Evolutionary conservation across 1,284 basidiomycete species (phyloP), one percentile per base, ranked within the genome.

Genomic region (Moniliophthora roreri): DNA sequence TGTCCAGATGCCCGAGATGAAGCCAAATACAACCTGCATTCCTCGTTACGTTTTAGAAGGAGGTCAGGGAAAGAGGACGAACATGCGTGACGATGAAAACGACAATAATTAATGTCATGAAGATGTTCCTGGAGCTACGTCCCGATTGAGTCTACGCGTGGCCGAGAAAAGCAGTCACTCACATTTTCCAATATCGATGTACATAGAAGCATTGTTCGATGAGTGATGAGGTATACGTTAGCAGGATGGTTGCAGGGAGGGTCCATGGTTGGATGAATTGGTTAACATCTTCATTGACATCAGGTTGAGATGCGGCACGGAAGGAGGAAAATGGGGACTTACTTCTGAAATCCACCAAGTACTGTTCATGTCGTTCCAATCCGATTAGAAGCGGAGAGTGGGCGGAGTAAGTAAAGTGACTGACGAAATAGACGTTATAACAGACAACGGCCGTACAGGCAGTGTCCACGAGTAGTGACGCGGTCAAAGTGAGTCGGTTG

Each of bases 111-210:
- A 24, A 28, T 21, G 52, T 49, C 28, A 49, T 23, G 15, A 49
- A 13, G 21, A 40, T 48, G 11, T 53, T 53, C 20, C 23, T 47
- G 11, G 52, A 41, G 11, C 52, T 53, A 35, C 28, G 18, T 45
- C 16, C 4, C 16, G 38, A 18, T n/a, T 26, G 7, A 34, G 26
- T 38, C n/a, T n/a, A n/a, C n/a, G 11, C 20, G 46, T 1, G 23
- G 8, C 8, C 35, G 21, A 2, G 7, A 13, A 20, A 9, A 28
- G 23, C 16, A 23, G 34, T 1, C 26, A 49, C 52, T 18, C 20
- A 53, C 52, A 53, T 37, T 37, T 26, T 38, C 46, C 47, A 53
- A 34, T 44, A 53, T 23, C 52, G 52, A 38, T 44, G 39, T 4
- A 32, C 42, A 20, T 48, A 49, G 20, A 53, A 53, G 15, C 44